These are phyloP conservation scores for Neurospora hispaniola DNA, from an alignment of 495 filamentous ascomycete genomes.

Conservation along the genomic window DNA sequence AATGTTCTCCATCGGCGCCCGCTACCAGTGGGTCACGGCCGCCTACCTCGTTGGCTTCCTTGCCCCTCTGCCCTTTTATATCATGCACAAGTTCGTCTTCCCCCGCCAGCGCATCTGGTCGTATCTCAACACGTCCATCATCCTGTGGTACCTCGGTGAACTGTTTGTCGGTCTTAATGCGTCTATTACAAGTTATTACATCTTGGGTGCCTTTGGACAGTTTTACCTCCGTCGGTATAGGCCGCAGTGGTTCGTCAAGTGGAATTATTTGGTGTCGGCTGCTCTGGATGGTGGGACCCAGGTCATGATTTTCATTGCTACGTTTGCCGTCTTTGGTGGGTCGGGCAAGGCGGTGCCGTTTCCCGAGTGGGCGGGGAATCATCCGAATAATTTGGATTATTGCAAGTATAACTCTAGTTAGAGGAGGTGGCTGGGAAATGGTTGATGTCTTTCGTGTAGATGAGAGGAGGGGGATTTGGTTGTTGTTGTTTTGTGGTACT, in stretches of 20 bases:
- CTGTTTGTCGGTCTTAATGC: slow-evolving; percentile 22
- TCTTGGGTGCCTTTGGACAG: slow-evolving; percentile 40
- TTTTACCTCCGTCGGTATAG: slow-evolving; percentile 40
- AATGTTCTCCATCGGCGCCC: slow-evolving; percentile 35
- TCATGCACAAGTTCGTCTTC: slow-evolving; percentile 3
- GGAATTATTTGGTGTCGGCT: slow-evolving; percentile 44
- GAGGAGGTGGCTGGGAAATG: too few species aligned
- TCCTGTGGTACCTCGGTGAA: slow-evolving; percentile 29
- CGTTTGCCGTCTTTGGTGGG: slow-evolving; percentile 49
- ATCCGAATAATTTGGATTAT: slow-evolving; percentile 1
- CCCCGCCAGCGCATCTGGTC: background rate
- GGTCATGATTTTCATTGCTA: slow-evolving; percentile 44
- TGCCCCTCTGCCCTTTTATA: slow-evolving; percentile 2
- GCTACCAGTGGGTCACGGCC: slow-evolving; percentile 26
- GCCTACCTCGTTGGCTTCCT: slow-evolving; percentile 29
- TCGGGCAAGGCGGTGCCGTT: slow-evolving; percentile 25
- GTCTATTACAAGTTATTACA: slow-evolving; percentile 32
- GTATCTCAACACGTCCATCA: slow-evolving; percentile 23
- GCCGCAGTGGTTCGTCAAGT: slow-evolving; percentile 45
- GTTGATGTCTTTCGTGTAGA: background rate
- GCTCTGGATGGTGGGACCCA: slow-evolving; percentile 46
- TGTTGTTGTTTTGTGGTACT: background rate
- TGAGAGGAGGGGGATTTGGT: background rate
- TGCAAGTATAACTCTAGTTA: background rate
- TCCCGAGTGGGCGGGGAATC: slow-evolving; percentile 45